Conservation (phyloP, 305 asterid species). For the Ruellia speciosa region DNA sequence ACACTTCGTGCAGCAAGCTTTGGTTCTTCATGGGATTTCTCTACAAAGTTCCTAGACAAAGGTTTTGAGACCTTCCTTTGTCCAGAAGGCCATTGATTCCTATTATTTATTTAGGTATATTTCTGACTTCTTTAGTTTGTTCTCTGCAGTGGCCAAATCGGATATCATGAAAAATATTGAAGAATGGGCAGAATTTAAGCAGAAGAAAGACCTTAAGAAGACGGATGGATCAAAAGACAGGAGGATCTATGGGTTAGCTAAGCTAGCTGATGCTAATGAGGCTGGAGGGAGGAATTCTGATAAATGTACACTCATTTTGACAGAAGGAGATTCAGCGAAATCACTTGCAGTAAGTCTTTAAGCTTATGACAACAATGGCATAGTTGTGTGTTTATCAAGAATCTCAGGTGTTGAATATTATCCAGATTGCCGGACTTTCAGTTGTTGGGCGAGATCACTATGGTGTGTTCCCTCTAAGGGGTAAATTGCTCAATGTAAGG, state of each 20-base stretch:
- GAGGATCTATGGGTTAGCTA: constrained; percentile 54
- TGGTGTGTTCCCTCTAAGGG: constrained; percentile 90
- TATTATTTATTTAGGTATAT: not conserved
- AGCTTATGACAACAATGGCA: not conserved
- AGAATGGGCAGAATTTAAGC: constrained; percentile 91
- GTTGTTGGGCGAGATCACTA: constrained; percentile 75
- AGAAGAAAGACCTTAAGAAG: constrained; percentile 79
- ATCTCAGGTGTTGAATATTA: constrained; percentile 12
- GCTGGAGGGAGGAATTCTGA: constrained; percentile 82
- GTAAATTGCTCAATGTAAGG: constrained; percentile 90
- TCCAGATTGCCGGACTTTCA: constrained; percentile 84
- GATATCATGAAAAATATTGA: constrained; percentile 74
- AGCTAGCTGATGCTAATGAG: constrained; percentile 83
- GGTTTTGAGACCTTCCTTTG: constrained; percentile 35
- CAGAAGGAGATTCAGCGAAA: constrained; percentile 99
- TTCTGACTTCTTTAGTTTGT: constrained; percentile 10
- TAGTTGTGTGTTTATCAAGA: constrained; percentile 2
- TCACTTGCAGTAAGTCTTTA: constrained; percentile 76
- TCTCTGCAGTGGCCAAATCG: constrained; percentile 66
- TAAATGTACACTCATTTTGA: constrained; percentile 82
- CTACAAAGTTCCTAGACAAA: constrained; percentile 62
- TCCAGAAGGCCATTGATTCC: constrained; percentile 2
- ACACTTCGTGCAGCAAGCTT: constrained; percentile 83
- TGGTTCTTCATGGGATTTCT: constrained; percentile 81
- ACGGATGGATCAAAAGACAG: constrained; percentile 75